Evolutionary conservation across 169 alveolate species (phyloP), one percentile per base, ranked within the genome.

Genomic region (Ichthyophthirius multifiliis): DNA sequence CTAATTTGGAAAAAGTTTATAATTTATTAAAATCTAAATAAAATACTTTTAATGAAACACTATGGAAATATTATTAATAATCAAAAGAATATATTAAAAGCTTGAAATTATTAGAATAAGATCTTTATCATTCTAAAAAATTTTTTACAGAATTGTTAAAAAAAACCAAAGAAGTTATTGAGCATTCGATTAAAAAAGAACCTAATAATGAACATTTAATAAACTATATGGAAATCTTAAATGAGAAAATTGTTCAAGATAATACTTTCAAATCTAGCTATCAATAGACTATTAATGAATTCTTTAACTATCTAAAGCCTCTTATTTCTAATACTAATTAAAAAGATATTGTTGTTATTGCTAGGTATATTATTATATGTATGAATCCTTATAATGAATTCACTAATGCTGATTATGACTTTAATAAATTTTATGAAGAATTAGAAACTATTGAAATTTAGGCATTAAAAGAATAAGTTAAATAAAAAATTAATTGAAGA

Each of bases 361-460:
- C 27, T n/a, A 23, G 46, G 3, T 67, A 67, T 23, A 67, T 67
- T 35, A 18, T 67, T 5, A 37, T 67, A 0, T 37, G 77, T 37
- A 10, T 37, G 41, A 67, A 67, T 39, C 77, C 77, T 6, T 67
- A 67, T 9, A 39, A 32, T 18, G 77, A 67, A 37, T 67, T 67
- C 34, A 39, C 35, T 10, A 67, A 34, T 37, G n/a, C 43, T 7
- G 63, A 67, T 37, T 37, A 18, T 16, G 77, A 67, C 23, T 67
- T 67, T 44, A 67, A 67, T 20, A 37, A 37, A 20, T 67, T 67
- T 44, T 67, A 67, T 9, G 77, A 67, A 23, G 62, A 67, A 67
- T 37, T 67, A 15, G 77, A 67, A 45, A 6, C 13, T 13, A 45
- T 13, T n/a, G n/a, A n/a, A n/a, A n/a, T n/a, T n/a, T n/a, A n/a